Conservation (phyloP, 495 filamentous ascomycete species). For the Haplographium delicatum region DNA sequence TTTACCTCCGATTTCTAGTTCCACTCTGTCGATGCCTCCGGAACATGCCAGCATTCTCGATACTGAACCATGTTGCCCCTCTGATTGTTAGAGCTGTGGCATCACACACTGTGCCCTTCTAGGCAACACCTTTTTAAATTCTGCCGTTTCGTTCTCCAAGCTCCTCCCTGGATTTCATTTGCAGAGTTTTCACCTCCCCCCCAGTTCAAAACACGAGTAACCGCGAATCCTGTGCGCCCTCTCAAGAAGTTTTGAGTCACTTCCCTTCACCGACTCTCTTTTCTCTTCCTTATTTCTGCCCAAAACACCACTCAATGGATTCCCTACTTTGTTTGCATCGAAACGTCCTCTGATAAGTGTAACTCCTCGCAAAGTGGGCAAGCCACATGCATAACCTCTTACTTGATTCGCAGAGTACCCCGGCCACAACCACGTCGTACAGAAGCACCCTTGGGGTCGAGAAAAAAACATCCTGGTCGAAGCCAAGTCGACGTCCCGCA, state of each 20-base stretch:
- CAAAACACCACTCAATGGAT: constrained; percentile 6
- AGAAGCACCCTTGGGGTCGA: background rate
- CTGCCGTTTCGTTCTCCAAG: constrained; percentile 18
- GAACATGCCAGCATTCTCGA: background rate
- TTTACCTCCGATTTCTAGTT: too few relatives aligned
- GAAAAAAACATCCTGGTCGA: background rate
- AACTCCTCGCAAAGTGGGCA: constrained; percentile 1
- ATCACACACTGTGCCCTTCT: constrained; percentile 1
- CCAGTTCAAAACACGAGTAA: background rate
- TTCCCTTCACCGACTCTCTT: constrained; percentile 6
- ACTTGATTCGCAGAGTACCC: constrained; percentile 2
- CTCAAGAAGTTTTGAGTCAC: too few relatives aligned
- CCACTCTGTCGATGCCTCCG: background rate
- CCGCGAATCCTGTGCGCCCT: background rate
- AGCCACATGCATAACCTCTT: background rate
- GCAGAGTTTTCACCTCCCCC: constrained; percentile 23
- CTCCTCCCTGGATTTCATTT: constrained; percentile 22
- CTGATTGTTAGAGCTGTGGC: constrained; percentile 6
- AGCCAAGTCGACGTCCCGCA: constrained; percentile 15
- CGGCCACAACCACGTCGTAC: constrained; percentile 12
- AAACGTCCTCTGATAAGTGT: background rate
- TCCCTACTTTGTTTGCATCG: constrained; percentile 8
- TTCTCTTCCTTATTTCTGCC: constrained; percentile 6
- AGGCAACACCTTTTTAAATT: constrained; percentile 3
- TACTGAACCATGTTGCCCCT: background rate